Base-by-base conservation (phyloP, 805 yeast species). In the Ogataea nakhonphanomensis region DNA sequence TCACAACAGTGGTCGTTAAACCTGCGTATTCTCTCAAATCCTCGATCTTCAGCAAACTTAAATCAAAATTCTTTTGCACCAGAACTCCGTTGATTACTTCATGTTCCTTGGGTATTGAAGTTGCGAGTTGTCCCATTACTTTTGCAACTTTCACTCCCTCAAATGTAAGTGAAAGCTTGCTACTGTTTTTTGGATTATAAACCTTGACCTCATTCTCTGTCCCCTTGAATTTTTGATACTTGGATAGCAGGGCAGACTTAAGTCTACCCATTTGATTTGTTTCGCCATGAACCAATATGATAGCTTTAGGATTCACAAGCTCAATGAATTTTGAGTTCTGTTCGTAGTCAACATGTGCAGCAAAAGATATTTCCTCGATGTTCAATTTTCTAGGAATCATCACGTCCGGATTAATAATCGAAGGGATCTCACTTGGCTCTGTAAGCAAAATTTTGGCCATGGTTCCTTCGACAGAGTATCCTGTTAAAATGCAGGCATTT, bases 341-440 rank as follows among this genome's bases (percentile, higher is more conserved):
- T 54, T 85, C 88, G 62, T 84, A 93, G 59, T 93, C 99, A 15
- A 93, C 99, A 64, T 93, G 99, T 0, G 99, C 99, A n/a, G 99
- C 98, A 71, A 93, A 93, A 1, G 98, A 90, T 4, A 93, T 83
- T 62, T 93, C 99, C 49, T 91, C 97, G 12, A 93, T 81, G 33
- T 76, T 77, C 41, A 95, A 65, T 48, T 97, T 73, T 56, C 99
- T 78, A 5, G 98, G 97, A 29, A 93, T 83, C 44, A 79, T 76
- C 13, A 81, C 66, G 45, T 89, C 96, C 0, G 95, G 86, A 50
- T 86, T 87, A n/a, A 71, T 67, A 17, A 79, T 67, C 0, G 97
- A 83, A 1, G 93, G 95, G 35, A 93, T 87, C n/a, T 87, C 84
- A 27, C 78, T 77, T 1, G 99, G 99, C 53, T 90, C 97, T 20